phyloP scores from a whole-genome alignment of 2,329 filamentous ascomycete genomes.

The Colletotrichum viniferum region DNA sequence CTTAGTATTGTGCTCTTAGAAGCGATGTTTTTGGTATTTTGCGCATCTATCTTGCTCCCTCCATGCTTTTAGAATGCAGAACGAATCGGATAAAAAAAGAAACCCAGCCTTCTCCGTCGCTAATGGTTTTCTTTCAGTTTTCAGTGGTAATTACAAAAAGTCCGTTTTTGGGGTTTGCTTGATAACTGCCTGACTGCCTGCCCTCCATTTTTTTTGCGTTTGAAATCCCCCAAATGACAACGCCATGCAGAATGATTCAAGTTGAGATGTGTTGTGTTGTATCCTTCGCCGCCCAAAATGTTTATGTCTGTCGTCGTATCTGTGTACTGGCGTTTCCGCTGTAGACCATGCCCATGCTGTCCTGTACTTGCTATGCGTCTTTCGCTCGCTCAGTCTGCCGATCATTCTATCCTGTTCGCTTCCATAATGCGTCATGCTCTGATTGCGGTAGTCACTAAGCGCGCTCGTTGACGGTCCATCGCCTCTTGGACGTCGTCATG shows the following conservation, averaged over 20 bases:
- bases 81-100: background rate
- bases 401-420: background rate
- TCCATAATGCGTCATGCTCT: background rate
- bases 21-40: background rate
- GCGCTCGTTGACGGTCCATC: constrained; percentile 61
- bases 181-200: background rate
- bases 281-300: constrained; percentile 1
- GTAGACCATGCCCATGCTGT: background rate
- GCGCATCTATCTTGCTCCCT: background rate
- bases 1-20: background rate
- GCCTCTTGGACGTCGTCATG: constrained; percentile 50
- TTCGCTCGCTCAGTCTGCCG: background rate
- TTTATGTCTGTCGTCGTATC: background rate
- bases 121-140: background rate
- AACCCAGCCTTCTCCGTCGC: background rate
- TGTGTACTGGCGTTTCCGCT: background rate
- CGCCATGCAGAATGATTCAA: constrained; percentile 11
- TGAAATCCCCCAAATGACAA: background rate
- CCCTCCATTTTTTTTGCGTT: background rate
- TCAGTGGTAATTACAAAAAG: constrained; percentile 3
- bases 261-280: background rate
- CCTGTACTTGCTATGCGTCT: background rate
- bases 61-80: background rate
- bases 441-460: background rate
- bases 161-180: background rate